phyloP scores from a whole-genome alignment of 2,329 filamentous ascomycete genomes.

The Rhinocladiella similis region DNA sequence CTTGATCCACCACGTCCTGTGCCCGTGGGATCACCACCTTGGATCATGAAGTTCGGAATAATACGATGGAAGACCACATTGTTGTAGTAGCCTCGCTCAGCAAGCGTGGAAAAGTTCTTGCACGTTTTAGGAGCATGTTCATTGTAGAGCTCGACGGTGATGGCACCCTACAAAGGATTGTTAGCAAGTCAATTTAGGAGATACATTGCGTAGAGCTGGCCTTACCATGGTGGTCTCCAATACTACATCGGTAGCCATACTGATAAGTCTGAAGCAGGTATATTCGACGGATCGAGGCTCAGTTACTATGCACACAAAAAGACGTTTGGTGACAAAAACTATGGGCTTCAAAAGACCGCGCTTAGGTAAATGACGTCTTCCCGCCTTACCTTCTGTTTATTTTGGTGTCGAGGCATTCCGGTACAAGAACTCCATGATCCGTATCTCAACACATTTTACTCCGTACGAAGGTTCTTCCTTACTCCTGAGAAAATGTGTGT shows the following conservation, averaged over 20 bases:
- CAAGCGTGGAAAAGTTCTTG: constrained; percentile 81
- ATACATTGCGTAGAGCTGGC: not conserved
- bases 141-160: constrained; percentile 87
- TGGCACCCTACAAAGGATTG: constrained; percentile 62
- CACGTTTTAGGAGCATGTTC: constrained; percentile 84
- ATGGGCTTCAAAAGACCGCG: too few species aligned
- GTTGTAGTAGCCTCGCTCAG: constrained; percentile 84
- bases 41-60: constrained; percentile 95
- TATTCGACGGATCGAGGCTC: too few species aligned
- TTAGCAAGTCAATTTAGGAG: not conserved
- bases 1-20: constrained; percentile 85
- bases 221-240: constrained; percentile 84
- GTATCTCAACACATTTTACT: too few species aligned
- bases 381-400: too few species aligned
- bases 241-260: constrained; percentile 74
- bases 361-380: too few species aligned
- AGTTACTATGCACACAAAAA: too few species aligned
- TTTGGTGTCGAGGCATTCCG: too few species aligned
- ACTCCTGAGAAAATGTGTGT: too few species aligned
- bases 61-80: constrained; percentile 85
- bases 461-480: too few species aligned
- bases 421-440: too few species aligned
- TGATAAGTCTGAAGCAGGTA: too few species aligned
- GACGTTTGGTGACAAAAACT: too few species aligned
- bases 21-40: constrained; percentile 90